Conservation (phyloP, 805 yeast genomes). For the Kuraishia floccosa region DNA sequence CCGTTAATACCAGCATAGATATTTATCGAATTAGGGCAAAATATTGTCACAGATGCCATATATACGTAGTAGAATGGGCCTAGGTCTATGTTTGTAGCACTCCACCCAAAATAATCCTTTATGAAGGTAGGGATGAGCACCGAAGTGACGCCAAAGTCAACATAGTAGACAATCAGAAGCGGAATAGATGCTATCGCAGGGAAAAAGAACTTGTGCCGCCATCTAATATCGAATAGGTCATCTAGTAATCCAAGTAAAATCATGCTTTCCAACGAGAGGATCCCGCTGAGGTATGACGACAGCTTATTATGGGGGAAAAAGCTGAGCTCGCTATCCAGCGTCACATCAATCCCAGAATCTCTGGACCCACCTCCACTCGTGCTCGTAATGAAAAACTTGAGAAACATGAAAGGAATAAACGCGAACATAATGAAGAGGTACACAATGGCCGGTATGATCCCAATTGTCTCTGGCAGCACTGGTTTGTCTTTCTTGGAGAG, state of each 20-base stretch:
- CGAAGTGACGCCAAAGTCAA: conserved; percentile 87
- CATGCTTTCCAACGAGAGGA: conserved; percentile 76
- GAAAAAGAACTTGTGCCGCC: conserved; percentile 94
- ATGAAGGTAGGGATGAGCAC: conserved; percentile 72
- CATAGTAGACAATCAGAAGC: conserved; percentile 78
- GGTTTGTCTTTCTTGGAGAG: conserved; percentile 68
- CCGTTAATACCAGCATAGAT: conserved; percentile 96
- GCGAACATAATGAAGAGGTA: conserved; percentile 73
- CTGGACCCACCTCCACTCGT: conserved; percentile 50
- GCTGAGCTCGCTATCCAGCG: conserved; percentile 3
- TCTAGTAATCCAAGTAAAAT: conserved; percentile 83
- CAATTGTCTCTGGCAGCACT: conserved; percentile 81
- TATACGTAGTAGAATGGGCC: conserved; percentile 75
- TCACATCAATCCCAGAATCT: conserved; percentile 19
- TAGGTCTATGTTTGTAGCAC: conserved; percentile 52
- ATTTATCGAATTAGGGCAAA: conserved; percentile 93
- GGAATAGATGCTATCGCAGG: conserved; percentile 96
- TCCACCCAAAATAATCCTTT: conserved; percentile 23
- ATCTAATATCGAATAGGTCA: conserved; percentile 88
- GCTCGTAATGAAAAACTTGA: conserved; percentile 44
- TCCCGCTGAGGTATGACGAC: conserved; percentile 77
- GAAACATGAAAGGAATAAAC: conserved; percentile 81
- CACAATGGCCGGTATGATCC: conserved; percentile 77
- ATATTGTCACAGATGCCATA: conserved; percentile 87
- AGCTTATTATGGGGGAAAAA: conserved; percentile 73